Percentiles rank a stretch among this genome's conserved stretches.
phyloP scores from a whole-genome alignment of 1,284 basidiomycete genomes.

The Bothia castanella region DNA sequence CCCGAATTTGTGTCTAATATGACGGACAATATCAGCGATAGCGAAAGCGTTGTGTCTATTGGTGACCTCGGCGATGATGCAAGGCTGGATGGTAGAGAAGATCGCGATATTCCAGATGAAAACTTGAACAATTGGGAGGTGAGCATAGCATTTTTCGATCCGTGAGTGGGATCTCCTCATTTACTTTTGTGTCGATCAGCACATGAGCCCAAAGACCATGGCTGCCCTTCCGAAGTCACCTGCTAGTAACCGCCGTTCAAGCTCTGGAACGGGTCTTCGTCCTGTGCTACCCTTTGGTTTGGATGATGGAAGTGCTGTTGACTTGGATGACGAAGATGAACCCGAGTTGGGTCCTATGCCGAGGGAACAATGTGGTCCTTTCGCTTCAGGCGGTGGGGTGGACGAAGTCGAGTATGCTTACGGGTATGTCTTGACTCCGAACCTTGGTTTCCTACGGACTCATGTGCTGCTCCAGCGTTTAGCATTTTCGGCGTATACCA shows the following conservation, averaged over 20 bases:
- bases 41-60: conserved; percentile 84
- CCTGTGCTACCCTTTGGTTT: conserved; percentile 79
- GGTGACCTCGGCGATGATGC: conserved; percentile 78
- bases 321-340: conserved; percentile 58
- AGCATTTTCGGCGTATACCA: background rate
- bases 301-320: conserved; percentile 66
- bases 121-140: conserved; percentile 95
- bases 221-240: conserved; percentile 86
- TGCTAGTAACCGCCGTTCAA: conserved; percentile 70
- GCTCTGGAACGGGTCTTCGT: conserved; percentile 74
- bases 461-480: conserved; percentile 27
- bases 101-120: conserved; percentile 63
- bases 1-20: conserved; percentile 69
- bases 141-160: conserved; percentile 26
- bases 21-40: conserved; percentile 81
- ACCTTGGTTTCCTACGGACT: conserved; percentile 5
- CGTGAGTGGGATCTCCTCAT: background rate
- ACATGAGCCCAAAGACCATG: conserved; percentile 92
- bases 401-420: conserved; percentile 87
- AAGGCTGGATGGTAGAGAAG: conserved; percentile 62
- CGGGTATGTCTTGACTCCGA: conserved; percentile 49
- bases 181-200: conserved; percentile 45
- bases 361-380: conserved; percentile 66
- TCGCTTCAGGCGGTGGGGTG: conserved; percentile 72
- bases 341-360: conserved; percentile 72